Percentiles rank a stretch among this genome's conserved stretches.
Conservation (phyloP, 2,329 filamentous ascomycete genomes). For the Myotisia sp. region DNA sequence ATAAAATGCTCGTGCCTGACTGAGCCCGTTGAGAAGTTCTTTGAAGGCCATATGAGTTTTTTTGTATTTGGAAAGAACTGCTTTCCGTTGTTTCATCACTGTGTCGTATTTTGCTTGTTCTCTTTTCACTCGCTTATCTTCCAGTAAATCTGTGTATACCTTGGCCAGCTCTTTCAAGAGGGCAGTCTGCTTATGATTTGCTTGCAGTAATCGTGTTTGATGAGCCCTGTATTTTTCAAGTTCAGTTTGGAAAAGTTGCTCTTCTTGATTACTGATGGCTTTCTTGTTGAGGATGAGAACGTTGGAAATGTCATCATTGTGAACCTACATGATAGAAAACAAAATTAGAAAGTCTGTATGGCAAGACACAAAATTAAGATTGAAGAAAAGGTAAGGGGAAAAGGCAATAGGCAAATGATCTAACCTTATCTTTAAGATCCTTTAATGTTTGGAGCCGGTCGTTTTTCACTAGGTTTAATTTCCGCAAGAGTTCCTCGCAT, state of each 20-base stretch:
- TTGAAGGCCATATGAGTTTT: slow-evolving; percentile 85
- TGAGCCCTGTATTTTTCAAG: slow-evolving; percentile 94
- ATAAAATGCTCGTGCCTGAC: slow-evolving; percentile 86
- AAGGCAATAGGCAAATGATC: not conserved
- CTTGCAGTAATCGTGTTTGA: slow-evolving; percentile 79
- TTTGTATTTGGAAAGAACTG: slow-evolving; percentile 75
- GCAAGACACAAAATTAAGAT: slow-evolving; percentile 8
- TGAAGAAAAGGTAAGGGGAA: not conserved
- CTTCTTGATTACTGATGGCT: slow-evolving; percentile 80
- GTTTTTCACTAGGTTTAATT: slow-evolving; percentile 78
- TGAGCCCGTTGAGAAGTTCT: slow-evolving; percentile 71
- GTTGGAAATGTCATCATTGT: slow-evolving; percentile 93
- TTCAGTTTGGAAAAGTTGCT: slow-evolving; percentile 83
- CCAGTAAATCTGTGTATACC: slow-evolving; percentile 72
- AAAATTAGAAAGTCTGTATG: not conserved
- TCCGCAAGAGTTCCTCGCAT: slow-evolving; percentile 83
- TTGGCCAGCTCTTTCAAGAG: slow-evolving; percentile 89
- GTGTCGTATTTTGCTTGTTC: slow-evolving; percentile 92
- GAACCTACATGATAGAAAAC: too few relatives aligned
- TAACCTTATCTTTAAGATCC: slow-evolving; percentile 91
- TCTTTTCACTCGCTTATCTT: slow-evolving; percentile 82
- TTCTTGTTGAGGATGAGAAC: slow-evolving; percentile 97
- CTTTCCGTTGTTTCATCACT: slow-evolving; percentile 67
- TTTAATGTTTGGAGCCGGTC: slow-evolving; percentile 86
- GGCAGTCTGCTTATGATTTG: slow-evolving; percentile 86